Percentiles rank a stretch among this genome's conserved stretches.
Evolutionary conservation across 2,329 filamentous ascomycete genomes (phyloP).

Genomic region (Fusarium guadeloupense): DNA sequence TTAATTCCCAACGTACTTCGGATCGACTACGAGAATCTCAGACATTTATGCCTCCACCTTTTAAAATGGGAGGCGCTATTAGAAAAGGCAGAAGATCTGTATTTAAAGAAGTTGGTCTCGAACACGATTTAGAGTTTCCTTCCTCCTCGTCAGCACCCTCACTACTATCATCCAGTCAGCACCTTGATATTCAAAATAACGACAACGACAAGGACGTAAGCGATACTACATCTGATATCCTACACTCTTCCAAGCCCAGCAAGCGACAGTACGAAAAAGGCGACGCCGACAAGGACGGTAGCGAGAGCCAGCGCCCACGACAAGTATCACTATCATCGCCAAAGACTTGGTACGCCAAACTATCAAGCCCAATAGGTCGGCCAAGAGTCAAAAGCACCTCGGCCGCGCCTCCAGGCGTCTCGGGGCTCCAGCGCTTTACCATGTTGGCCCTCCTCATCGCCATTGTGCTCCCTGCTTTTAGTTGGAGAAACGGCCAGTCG

Average conservation of each 20-base stretch:
- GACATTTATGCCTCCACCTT: slow-evolving; percentile 49
- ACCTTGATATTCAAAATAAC: slow-evolving; percentile 34
- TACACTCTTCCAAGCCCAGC: slow-evolving; percentile 1
- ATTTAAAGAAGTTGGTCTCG: slow-evolving; percentile 62
- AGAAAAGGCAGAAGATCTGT: slow-evolving; percentile 61
- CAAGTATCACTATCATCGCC: slow-evolving; percentile 36
- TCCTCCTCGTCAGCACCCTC: slow-evolving; percentile 25
- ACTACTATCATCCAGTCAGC: slow-evolving; percentile 18
- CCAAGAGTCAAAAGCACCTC: slow-evolving; percentile 56
- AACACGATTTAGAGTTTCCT: slow-evolving; percentile 46
- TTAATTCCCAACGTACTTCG: slow-evolving; percentile 61
- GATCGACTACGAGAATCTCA: slow-evolving; percentile 62
- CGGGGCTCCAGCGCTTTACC: slow-evolving; percentile 56
- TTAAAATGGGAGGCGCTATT: slow-evolving; percentile 56
- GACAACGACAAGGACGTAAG: slow-evolving; percentile 48
- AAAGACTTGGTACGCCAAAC: slow-evolving; percentile 55
- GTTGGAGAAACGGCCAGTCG: slow-evolving; percentile 52
- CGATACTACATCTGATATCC: slow-evolving; percentile 43
- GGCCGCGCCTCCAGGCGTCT: slow-evolving; percentile 54
- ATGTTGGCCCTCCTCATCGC: slow-evolving; percentile 61
- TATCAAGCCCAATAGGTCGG: slow-evolving; percentile 51
- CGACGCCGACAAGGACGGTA: slow-evolving; percentile 1
- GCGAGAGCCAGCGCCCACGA: slow-evolving; percentile 15
- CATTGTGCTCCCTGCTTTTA: slow-evolving; percentile 58
- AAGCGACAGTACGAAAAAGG: slow-evolving; percentile 14